Base-by-base conservation (phyloP, 345 rosid genomes). In the Salix arbutifolia region DNA sequence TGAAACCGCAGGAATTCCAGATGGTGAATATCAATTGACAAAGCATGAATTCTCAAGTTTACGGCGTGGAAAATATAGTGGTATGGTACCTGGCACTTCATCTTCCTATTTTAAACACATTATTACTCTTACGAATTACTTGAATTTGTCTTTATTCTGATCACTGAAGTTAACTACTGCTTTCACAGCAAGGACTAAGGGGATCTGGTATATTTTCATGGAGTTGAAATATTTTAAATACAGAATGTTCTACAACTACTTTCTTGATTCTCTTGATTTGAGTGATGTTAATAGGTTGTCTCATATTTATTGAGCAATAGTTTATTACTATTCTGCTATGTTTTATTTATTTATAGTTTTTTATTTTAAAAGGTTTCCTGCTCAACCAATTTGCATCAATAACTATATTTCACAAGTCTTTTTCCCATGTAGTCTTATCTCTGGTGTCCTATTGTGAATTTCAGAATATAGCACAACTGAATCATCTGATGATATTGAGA, bases 381-480 rank as follows among this genome's bases (percentile, higher is more conserved):
- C 68, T 61, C n/a, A 30, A 37, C 25, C 64, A 21, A 26, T 56
- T 65, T 75, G 61, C 37, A 19, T 74, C 53, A 44, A 65, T n/a
- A 12, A 19, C 13, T 42, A 35, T 26, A n/a, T 10, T n/a, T 12
- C 9, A 17, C 23, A 28, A 38, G 50, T 53, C 67, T 64, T 62
- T 40, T 38, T 77, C 58, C 26, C 35, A 26, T 69, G 75, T 56
- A 50, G 42, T 50, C 76, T 77, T 71, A 33, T 77, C 48, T 73
- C 23, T 23, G 25, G n/a, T 42, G 40, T 74, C 65, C 76, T 80
- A 31, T 78, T 80, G 65, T 76, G 83, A 79, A 82, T 89, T 84
- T 79, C 90, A 96, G 98, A 92, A 86, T 94, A 92, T 89, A 94
- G 98, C 87, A 92, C 97, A 19, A 92, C 98, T 48, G 95, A 91